Evolutionary conservation across 2,329 filamentous ascomycete genomes (phyloP).

Genomic region (Pseudogymnoascus sp.): DNA sequence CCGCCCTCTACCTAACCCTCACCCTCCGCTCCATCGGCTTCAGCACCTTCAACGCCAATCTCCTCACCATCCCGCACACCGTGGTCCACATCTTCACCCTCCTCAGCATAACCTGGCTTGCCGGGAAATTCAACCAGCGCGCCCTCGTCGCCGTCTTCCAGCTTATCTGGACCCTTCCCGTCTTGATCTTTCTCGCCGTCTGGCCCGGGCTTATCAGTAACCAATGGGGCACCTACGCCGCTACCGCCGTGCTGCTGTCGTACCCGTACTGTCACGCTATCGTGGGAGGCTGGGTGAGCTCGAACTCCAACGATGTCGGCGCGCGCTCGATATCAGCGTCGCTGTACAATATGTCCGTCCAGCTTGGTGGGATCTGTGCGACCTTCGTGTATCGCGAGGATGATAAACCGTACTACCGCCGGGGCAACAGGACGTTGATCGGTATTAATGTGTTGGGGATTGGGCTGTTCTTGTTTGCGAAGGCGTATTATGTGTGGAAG

Average conservation of each 20-base stretch:
- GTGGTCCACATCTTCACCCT: conserved; percentile 39
- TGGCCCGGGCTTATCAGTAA: conserved; percentile 23
- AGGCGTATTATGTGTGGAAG: conserved; percentile 40
- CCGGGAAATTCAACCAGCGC: conserved; percentile 34
- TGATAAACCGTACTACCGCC: conserved; percentile 44
- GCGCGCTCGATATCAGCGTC: conserved; percentile 56
- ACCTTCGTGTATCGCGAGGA: conserved; percentile 38
- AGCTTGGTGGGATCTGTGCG: conserved; percentile 34
- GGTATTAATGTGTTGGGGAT: conserved; percentile 41
- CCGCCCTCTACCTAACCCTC: conserved; percentile 46
- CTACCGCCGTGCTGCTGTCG: conserved; percentile 27
- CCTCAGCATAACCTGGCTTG: conserved; percentile 40
- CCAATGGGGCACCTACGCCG: conserved; percentile 32
- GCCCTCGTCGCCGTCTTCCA: conserved; percentile 30
- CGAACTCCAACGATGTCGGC: conserved; percentile 56
- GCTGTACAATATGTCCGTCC: conserved; percentile 50
- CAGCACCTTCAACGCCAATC: conserved; percentile 37
- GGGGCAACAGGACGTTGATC: conserved; percentile 49
- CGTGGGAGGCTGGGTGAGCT: conserved; percentile 37
- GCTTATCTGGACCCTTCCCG: conserved; percentile 37
- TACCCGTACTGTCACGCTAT: conserved; percentile 26
- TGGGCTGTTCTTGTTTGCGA: conserved; percentile 36
- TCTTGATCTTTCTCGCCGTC: conserved; percentile 30
- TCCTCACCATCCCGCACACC: conserved; percentile 40
- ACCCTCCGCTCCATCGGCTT: conserved; percentile 35